Base-by-base conservation (phyloP, 805 yeast genomes). In the Schwanniomyces yamadae region DNA sequence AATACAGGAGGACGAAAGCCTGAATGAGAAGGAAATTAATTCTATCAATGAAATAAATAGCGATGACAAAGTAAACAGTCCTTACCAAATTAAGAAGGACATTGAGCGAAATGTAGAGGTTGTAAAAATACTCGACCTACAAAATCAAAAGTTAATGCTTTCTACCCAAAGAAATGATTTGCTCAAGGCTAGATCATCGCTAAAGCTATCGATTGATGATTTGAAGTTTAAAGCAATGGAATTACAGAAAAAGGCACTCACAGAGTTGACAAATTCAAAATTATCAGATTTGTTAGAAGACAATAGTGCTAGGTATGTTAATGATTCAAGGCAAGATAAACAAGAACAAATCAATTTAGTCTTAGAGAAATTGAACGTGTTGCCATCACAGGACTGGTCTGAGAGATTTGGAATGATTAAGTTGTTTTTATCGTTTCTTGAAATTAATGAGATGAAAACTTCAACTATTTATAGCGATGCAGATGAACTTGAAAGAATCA, bases 331-430 rank as follows among this genome's bases (percentile, higher is more conserved):
- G 5, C 15, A 12, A 4, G 15, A 21, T 19, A 16, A 11, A n/a
- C 19, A 25, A 20, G 20, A 28, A 5, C 61, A 59, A 31, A 50
- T 52, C 14, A 40, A 39, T 14, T 41, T 39, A 10, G 44, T 59
- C 3, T 23, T 55, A 10, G 47, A 55, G 7, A 52, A 53, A 15
- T 41, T 66, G 33, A 50, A 60, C 31, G 70, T 66, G 4, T 48
- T 54, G 5, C 71, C 73, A 2, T 58, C 71, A 3, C 40, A 43
- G 6, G 56, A 65, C 31, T 63, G 69, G 66, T 18, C 33, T 7
- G 38, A 48, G 24, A 47, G 70, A 13, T 37, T 60, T 19, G 29
- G 42, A 6, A 41, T 51, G 28, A 44, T 61, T 12, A 52, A 46
- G 32, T 44, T 43, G 35, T 63, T 66, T 36, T 51, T 44, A 33